phyloP scores from a whole-genome alignment of 495 filamentous ascomycete genomes.

The Xylaria curta region DNA sequence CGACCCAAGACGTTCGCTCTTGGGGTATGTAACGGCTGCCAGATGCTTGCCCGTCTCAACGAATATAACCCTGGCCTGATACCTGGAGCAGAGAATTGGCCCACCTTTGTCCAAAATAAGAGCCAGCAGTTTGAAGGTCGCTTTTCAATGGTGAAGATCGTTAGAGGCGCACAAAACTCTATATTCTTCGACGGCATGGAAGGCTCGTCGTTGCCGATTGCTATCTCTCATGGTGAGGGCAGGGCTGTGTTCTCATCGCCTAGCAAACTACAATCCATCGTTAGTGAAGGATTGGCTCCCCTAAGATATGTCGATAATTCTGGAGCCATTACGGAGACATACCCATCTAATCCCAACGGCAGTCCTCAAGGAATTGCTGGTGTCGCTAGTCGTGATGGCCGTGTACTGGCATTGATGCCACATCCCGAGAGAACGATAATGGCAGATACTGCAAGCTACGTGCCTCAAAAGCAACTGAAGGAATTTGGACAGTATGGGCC shows the following conservation, averaged over 20 bases:
- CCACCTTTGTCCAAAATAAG: slow-evolving; percentile 82
- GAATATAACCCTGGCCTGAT: slow-evolving; percentile 63
- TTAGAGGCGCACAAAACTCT: slow-evolving; percentile 62
- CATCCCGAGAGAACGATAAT: slow-evolving; percentile 94
- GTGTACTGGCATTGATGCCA: slow-evolving; percentile 94
- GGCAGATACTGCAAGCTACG: slow-evolving; percentile 78
- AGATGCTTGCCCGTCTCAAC: slow-evolving; percentile 87
- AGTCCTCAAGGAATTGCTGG: slow-evolving; percentile 86
- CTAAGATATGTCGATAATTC: slow-evolving; percentile 86
- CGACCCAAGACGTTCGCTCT: slow-evolving; percentile 89
- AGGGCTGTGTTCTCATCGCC: slow-evolving; percentile 73
- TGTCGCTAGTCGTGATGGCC: slow-evolving; percentile 78
- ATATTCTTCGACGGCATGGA: slow-evolving; percentile 95
- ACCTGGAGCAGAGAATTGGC: slow-evolving; percentile 85
- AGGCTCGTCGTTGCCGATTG: slow-evolving; percentile 82
- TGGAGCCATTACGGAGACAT: slow-evolving; percentile 74
- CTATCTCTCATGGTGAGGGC: slow-evolving; percentile 91
- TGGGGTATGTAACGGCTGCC: slow-evolving; percentile 97
- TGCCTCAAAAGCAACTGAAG: slow-evolving; percentile 66
- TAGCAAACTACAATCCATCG: slow-evolving; percentile 60
- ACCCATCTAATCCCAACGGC: slow-evolving; percentile 94
- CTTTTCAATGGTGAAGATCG: slow-evolving; percentile 85
- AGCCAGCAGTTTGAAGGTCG: slow-evolving; percentile 94
- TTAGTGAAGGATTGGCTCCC: slow-evolving; percentile 66
- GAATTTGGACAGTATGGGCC: slow-evolving; percentile 88